Conservation (phyloP, 805 yeast species). For the Candida schatavii region DNA sequence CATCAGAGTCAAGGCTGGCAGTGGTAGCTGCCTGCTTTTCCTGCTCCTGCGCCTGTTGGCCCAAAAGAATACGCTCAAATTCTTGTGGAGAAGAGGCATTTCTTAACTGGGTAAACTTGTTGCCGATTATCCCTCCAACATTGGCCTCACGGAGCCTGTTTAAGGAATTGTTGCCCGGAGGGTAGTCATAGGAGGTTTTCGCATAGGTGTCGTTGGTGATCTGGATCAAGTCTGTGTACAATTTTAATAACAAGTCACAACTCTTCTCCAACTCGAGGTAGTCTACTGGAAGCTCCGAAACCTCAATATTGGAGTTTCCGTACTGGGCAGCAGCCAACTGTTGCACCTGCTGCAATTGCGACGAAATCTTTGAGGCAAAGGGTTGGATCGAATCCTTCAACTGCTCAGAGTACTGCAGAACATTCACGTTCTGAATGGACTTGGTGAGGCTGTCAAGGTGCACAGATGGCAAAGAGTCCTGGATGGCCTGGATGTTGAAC, state of each 20-base stretch:
- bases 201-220: conserved; percentile 56
- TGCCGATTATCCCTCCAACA: conserved; percentile 55
- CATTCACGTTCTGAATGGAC: conserved; percentile 34
- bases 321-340: conserved; percentile 30
- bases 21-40: conserved; percentile 11
- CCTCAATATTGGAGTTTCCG: conserved; percentile 48
- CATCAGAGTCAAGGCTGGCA: conserved; percentile 6
- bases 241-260: conserved; percentile 60
- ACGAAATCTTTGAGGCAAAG: conserved; percentile 57
- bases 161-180: conserved; percentile 54
- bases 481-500: conserved; percentile 37
- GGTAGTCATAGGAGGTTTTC: conserved; percentile 77
- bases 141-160: conserved; percentile 63
- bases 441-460: conserved; percentile 35
- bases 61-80: conserved; percentile 54
- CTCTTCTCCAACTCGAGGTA: conserved; percentile 65
- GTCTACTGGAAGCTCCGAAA: conserved; percentile 71
- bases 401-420: conserved; percentile 37
- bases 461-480: conserved; percentile 40
- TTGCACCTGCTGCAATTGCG: conserved; percentile 55
- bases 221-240: conserved; percentile 50
- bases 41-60: conserved; percentile 12
- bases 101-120: conserved; percentile 57
- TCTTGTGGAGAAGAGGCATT: conserved; percentile 66
- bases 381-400: conserved; percentile 48